Conservation (phyloP, 2,329 filamentous ascomycete genomes). For the Exophiala oligosperma region DNA sequence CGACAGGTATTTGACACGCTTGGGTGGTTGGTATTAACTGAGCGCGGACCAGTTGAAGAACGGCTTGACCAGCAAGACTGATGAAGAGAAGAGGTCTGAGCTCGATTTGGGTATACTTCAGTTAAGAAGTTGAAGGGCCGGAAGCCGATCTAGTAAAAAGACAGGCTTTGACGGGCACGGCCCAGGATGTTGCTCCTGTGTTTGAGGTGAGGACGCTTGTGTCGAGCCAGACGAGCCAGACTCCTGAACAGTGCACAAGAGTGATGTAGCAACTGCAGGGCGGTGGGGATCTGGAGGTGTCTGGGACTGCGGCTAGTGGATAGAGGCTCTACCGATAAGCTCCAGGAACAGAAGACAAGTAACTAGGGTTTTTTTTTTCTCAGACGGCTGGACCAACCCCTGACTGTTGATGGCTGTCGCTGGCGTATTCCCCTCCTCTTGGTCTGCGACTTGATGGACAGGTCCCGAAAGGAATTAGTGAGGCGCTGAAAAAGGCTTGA, state of each 20-base stretch:
- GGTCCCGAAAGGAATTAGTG: not conserved
- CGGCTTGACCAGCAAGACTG: slow-evolving; percentile 24
- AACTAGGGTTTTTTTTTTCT: slow-evolving; percentile 18
- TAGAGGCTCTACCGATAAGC: slow-evolving; percentile 20
- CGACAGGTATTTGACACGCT: slow-evolving; percentile 21
- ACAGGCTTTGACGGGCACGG: slow-evolving; percentile 16
- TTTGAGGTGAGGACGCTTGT: slow-evolving; percentile 26
- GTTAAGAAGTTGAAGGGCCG: slow-evolving; percentile 2
- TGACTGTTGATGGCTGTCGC: slow-evolving; percentile 11
- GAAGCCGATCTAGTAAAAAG: not conserved
- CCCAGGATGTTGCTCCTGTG: slow-evolving; percentile 26
- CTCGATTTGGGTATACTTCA: slow-evolving; percentile 17
- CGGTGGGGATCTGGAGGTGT: slow-evolving; percentile 13
- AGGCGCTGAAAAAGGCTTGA: slow-evolving; percentile 17
- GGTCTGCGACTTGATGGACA: not conserved
- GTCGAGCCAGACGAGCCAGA: slow-evolving; percentile 15
- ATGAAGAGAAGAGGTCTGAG: slow-evolving; percentile 11
- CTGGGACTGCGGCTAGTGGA: slow-evolving; percentile 18
- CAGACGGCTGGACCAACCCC: slow-evolving; percentile 11
- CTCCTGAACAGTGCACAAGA: slow-evolving; percentile 26
- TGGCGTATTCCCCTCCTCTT: slow-evolving; percentile 1
- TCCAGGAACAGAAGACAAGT: slow-evolving; percentile 12
- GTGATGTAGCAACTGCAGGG: slow-evolving; percentile 24
- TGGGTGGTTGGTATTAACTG: slow-evolving; percentile 21
- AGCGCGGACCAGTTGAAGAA: slow-evolving; percentile 6